Conservation (phyloP, 2,329 filamentous ascomycete species). For the Rhinocladiella mackenziei region DNA sequence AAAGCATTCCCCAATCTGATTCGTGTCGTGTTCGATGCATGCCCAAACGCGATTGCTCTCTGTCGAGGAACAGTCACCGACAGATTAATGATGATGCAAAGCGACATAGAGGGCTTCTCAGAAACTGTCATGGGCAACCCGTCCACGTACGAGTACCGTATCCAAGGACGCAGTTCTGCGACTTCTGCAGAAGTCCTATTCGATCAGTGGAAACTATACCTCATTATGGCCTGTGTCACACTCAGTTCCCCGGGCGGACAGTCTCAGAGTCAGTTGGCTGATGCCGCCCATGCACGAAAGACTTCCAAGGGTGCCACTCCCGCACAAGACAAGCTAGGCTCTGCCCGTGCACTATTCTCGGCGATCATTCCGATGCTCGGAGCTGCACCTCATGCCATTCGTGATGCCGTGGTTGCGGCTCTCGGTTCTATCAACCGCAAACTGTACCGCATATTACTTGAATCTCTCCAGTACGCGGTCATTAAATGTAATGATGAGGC, state of each 20-base stretch:
- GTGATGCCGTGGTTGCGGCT: constrained; percentile 84
- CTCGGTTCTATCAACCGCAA: constrained; percentile 94
- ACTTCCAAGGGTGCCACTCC: constrained; percentile 57
- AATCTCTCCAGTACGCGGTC: constrained; percentile 84
- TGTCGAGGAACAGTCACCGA: constrained; percentile 90
- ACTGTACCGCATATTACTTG: constrained; percentile 83
- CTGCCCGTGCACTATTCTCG: constrained; percentile 83
- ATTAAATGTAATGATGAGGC: constrained; percentile 84
- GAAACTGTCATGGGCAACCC: constrained; percentile 56
- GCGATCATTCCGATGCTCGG: constrained; percentile 85
- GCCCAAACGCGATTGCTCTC: constrained; percentile 84
- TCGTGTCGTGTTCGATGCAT: constrained; percentile 82
- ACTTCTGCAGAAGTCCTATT: constrained; percentile 81
- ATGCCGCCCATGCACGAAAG: constrained; percentile 74
- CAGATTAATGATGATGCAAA: constrained; percentile 88
- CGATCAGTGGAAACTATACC: constrained; percentile 96
- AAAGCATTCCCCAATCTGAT: constrained; percentile 97
- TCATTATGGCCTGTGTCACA: constrained; percentile 96
- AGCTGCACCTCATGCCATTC: constrained; percentile 71
- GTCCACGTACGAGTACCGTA: constrained; percentile 37
- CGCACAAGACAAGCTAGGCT: constrained; percentile 73
- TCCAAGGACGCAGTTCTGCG: constrained; percentile 53
- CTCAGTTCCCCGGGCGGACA: constrained; percentile 74
- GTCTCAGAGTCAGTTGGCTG: constrained; percentile 55
- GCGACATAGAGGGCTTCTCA: constrained; percentile 71